A percentile compares a stretch with the other conserved stretches of the same genome.
phyloP scores from a whole-genome alignment of 2,329 filamentous ascomycete species.

The Trichothecium sympodiale region DNA sequence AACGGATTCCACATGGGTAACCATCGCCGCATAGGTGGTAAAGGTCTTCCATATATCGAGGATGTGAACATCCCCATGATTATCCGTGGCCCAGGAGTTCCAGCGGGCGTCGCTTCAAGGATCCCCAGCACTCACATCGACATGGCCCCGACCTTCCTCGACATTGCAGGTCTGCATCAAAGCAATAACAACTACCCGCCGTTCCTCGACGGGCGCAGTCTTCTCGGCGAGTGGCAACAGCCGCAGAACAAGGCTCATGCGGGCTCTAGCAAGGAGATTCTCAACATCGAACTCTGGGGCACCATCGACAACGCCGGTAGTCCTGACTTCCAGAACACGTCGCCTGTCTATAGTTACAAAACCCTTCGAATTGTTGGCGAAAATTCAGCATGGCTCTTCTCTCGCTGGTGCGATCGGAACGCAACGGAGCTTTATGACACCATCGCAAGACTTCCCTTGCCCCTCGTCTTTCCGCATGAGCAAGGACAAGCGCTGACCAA shows the following conservation, averaged over 20 bases:
- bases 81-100: constrained; percentile 36
- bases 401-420: constrained; percentile 42
- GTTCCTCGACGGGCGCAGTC: constrained; percentile 11
- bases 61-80: constrained; percentile 40
- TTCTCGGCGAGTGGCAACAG: too few species aligned
- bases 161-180: constrained; percentile 18
- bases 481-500: too few species aligned
- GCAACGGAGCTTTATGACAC: constrained; percentile 37
- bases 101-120: constrained; percentile 21
- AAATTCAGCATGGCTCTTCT: constrained; percentile 41
- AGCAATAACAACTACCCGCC: constrained; percentile 12
- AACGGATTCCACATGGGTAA: constrained; percentile 43
- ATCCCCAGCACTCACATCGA: constrained; percentile 40
- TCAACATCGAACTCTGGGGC: constrained; percentile 42
- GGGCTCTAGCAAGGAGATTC: constrained; percentile 30
- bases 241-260: too few species aligned
- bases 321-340: constrained; percentile 4
- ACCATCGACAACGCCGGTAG: constrained; percentile 14
- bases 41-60: constrained; percentile 37
- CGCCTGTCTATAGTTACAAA: constrained; percentile 41
- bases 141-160: constrained; percentile 42
- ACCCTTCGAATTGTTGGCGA: constrained; percentile 32
- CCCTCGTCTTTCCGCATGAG: too few species aligned
- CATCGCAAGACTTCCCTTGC: constrained; percentile 31
- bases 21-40: constrained; percentile 38